Conservation (phyloP, 2,329 filamentous ascomycete species). For the Chrysosporium keratinophilum region DNA sequence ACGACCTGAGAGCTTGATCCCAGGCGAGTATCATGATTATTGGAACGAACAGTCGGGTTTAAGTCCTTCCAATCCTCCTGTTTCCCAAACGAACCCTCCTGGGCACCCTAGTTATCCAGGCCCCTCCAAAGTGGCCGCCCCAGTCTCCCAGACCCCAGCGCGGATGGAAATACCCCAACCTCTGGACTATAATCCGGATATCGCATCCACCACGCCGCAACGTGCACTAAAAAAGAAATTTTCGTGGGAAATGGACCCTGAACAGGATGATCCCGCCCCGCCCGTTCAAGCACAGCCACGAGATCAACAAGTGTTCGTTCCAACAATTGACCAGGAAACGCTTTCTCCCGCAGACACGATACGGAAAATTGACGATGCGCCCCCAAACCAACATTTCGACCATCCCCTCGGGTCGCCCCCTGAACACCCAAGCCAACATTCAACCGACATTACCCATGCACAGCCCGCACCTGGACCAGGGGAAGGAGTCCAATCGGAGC, state of each 20-base stretch:
- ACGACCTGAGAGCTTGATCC: slow-evolving; percentile 26
- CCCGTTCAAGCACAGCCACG: not conserved
- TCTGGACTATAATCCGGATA: not conserved
- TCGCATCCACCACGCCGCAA: not conserved
- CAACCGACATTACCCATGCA: not conserved
- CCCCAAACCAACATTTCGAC: not conserved
- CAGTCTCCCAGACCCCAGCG: not conserved
- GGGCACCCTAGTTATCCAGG: not conserved
- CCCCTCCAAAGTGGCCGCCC: not conserved
- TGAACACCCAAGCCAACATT: not conserved
- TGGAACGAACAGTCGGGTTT: slow-evolving; percentile 21
- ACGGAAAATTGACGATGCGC: not conserved
- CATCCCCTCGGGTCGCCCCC: not conserved
- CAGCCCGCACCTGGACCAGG: not conserved
- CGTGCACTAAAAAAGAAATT: slow-evolving; percentile 28
- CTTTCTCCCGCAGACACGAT: not conserved
- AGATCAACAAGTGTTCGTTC: not conserved
- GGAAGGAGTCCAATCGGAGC: not conserved
- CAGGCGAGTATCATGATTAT: slow-evolving; percentile 31
- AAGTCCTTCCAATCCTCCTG: not conserved
- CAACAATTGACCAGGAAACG: not conserved
- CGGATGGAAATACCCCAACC: not conserved
- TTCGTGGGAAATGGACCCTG: slow-evolving; percentile 33
- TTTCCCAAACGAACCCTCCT: not conserved
- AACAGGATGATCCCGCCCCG: slow-evolving; percentile 9